Evolutionary conservation across 495 filamentous ascomycete species (phyloP).

Genomic region (Xylaria intraflava): DNA sequence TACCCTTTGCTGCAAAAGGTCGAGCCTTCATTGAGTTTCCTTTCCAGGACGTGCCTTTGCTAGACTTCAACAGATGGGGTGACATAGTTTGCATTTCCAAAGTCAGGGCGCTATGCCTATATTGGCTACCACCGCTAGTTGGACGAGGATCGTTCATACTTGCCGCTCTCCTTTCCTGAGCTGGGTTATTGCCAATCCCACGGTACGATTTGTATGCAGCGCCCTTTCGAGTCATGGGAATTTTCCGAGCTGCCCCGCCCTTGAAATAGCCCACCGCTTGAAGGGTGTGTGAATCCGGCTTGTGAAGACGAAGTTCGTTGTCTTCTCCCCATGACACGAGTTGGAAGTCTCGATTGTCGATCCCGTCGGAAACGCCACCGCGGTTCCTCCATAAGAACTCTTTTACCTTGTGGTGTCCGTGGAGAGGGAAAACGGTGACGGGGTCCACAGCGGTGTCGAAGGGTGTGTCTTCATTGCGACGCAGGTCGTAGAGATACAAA

Average conservation of each 20-base stretch:
- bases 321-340: conserved; percentile 91
- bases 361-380: conserved; percentile 56
- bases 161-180: conserved; percentile 35
- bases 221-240: conserved; percentile 72
- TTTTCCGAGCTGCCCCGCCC: conserved; percentile 55
- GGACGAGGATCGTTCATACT: conserved; percentile 49
- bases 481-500: conserved; percentile 79
- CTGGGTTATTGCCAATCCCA: conserved; percentile 47
- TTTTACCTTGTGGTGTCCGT: conserved; percentile 75
- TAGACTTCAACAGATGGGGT: conserved; percentile 32
- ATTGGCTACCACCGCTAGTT: conserved; percentile 29
- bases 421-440: conserved; percentile 69
- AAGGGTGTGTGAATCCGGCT: conserved; percentile 57
- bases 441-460: conserved; percentile 47
- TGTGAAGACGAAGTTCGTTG: conserved; percentile 72
- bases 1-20: conserved; percentile 47
- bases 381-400: conserved; percentile 89
- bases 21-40: conserved; percentile 60
- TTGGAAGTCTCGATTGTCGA: conserved; percentile 89
- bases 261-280: conserved; percentile 70
- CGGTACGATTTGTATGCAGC: conserved; percentile 84
- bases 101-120: conserved; percentile 38
- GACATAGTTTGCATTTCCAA: conserved; percentile 36
- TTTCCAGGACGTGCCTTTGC: conserved; percentile 33
- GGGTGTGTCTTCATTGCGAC: conserved; percentile 33